Evolutionary conservation across 1,284 basidiomycete species (phyloP), one percentile per base, ranked within the genome.

Genomic region (Anthracocystis panici-leucophaei): DNA sequence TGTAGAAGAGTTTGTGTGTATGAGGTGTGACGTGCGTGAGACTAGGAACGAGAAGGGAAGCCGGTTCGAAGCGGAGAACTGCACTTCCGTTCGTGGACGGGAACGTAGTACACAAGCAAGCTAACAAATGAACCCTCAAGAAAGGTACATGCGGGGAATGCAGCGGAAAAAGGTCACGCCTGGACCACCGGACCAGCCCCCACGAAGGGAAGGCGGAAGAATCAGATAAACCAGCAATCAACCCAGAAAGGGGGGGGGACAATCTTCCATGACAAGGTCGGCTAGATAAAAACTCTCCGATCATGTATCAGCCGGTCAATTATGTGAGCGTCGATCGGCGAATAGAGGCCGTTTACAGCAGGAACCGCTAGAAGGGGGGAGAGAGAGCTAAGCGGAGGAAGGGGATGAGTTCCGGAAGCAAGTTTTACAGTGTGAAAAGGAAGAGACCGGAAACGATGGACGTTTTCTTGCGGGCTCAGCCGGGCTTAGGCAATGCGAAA

Each of bases 251-350:
- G n/a, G 40, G 21, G 33, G 12, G 25, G 27, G 10, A 14, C 21
- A 14, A 2, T 12, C 14, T 14, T 21, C 5, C 31, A 35, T 33
- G 29, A 20, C 31, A 38, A 25, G 42, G 16, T 21, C 54, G 54
- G 54, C 44, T 56, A 56, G 54, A 56, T 56, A 56, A 56, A 27
- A 33, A 40, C 38, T 35, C 33, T 51, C 49, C 49, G 49, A 51
- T 35, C n/a, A n/a, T n/a, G n/a, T n/a, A n/a, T n/a, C n/a, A n/a
- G n/a, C n/a, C n/a, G n/a, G n/a, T n/a, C n/a, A n/a, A n/a, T n/a
- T n/a, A n/a, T n/a, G n/a, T n/a, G n/a, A n/a, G n/a, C n/a, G n/a
- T n/a, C n/a, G n/a, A n/a, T 38, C 50, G 46, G 46, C 29, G 27
- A 48, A 52, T 52, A 40, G 23, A 33, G 21, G 29, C 21, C 5